phyloP scores from a whole-genome alignment of 169 alveolate genomes.

The Plasmodium falciparum region DNA sequence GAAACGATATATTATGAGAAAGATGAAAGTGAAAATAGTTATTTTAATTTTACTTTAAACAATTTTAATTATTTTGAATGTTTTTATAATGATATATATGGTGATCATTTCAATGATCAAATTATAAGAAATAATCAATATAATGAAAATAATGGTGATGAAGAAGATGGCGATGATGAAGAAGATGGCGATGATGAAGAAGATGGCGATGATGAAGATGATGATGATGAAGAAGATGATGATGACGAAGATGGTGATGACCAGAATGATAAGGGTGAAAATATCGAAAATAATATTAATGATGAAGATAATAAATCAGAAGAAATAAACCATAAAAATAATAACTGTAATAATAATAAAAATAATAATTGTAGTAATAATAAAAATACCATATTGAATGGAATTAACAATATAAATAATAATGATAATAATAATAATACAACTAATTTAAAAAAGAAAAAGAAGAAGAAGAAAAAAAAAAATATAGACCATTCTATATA shows the following conservation, averaged over 20 bases:
- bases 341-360: too few relatives aligned
- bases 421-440: too few relatives aligned
- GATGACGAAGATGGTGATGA: neutral
- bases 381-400: too few relatives aligned
- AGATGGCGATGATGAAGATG: neutral
- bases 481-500: too few relatives aligned
- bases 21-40: constrained; percentile 73
- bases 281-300: neutral
- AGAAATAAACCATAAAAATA: neutral
- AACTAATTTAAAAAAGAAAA: too few relatives aligned
- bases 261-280: neutral
- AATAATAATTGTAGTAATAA: neutral
- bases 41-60: constrained; percentile 58
- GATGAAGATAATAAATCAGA: neutral
- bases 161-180: neutral
- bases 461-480: too few relatives aligned
- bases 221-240: constrained; percentile 19
- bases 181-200: neutral
- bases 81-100: constrained; percentile 56
- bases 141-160: constrained; percentile 9
- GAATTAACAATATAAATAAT: too few relatives aligned
- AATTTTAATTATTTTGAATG: constrained; percentile 74
- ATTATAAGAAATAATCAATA: too few relatives aligned
- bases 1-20: constrained; percentile 76
- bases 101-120: constrained; percentile 36